A percentile compares a stretch with the other conserved stretches of the same genome.
Evolutionary conservation across 768 basidiomycete species (phyloP).

Genomic region (Lanmaoa pseudosensibilis): DNA sequence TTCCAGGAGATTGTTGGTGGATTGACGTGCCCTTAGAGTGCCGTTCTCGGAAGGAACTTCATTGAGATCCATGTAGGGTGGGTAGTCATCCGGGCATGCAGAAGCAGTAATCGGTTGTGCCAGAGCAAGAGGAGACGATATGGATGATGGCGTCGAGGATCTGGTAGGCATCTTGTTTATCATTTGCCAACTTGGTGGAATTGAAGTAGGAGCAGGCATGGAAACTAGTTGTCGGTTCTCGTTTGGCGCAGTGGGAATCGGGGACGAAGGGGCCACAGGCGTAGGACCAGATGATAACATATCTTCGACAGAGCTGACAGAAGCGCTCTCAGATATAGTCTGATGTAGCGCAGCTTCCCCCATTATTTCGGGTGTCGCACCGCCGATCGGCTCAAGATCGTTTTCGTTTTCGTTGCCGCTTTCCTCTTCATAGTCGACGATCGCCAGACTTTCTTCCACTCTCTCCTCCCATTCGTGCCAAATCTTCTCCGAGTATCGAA

Average conservation of each 20-base stretch:
- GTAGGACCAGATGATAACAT: slow-evolving; percentile 59
- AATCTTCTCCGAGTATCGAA: slow-evolving; percentile 95
- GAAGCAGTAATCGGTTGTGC: slow-evolving; percentile 83
- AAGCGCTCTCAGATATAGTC: slow-evolving; percentile 15
- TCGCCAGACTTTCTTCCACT: slow-evolving; percentile 66
- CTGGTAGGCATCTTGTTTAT: slow-evolving; percentile 59
- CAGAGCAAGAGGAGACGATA: slow-evolving; percentile 83
- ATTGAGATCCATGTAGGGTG: slow-evolving; percentile 68
- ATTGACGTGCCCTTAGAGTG: slow-evolving; percentile 63
- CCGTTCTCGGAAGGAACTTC: slow-evolving; percentile 41
- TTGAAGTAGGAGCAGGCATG: slow-evolving; percentile 43
- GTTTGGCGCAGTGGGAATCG: slow-evolving; percentile 23
- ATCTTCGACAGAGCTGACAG: slow-evolving; percentile 26
- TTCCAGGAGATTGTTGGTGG: slow-evolving; percentile 61
- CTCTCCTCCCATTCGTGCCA: slow-evolving; percentile 96
- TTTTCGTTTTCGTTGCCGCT: slow-evolving; percentile 46
- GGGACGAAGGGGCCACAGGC: slow-evolving; percentile 60
- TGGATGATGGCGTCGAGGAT: slow-evolving; percentile 85
- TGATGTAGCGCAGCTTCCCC: slow-evolving; percentile 18
- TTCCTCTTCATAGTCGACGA: slow-evolving; percentile 56
- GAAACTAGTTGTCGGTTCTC: slow-evolving; percentile 31
- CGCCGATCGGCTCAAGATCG: slow-evolving; percentile 37
- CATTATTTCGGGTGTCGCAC: slow-evolving; percentile 22
- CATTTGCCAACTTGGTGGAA: slow-evolving; percentile 44
- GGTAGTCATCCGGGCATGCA: slow-evolving; percentile 54